These are phyloP conservation scores for Urochloa ruziziensis DNA, from an alignment of 176 grass and related monocot genomes.

Conservation along the genomic window DNA sequence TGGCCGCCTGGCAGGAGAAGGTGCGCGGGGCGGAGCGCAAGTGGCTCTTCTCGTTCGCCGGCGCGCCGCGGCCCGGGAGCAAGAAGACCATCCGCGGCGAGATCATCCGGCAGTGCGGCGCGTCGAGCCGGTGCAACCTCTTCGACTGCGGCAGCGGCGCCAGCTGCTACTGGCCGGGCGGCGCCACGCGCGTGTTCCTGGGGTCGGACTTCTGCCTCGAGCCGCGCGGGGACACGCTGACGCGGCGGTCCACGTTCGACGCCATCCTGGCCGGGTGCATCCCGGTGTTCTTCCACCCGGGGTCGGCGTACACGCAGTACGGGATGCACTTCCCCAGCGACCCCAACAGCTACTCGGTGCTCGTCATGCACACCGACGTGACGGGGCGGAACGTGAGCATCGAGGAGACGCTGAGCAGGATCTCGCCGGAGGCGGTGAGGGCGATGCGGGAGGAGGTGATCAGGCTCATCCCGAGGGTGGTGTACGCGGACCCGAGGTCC, in stretches of 20 bases:
- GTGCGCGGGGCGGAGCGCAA: slow-evolving; percentile 20
- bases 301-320: slow-evolving; percentile 71
- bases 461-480: no score
- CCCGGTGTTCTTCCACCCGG: no score
- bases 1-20: slow-evolving; percentile 42
- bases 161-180: slow-evolving; percentile 39
- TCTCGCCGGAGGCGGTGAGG: slow-evolving; percentile 34
- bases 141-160: slow-evolving; percentile 35
- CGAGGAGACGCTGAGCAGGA: slow-evolving; percentile 46
- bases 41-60: slow-evolving; percentile 66
- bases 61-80: slow-evolving; percentile 24
- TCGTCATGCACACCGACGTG: slow-evolving; percentile 37
- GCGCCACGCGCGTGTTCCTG: slow-evolving; percentile 51
- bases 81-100: slow-evolving; percentile 4
- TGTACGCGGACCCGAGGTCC: no score
- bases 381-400: slow-evolving; percentile 41
- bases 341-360: slow-evolving; percentile 42
- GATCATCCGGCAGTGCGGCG: slow-evolving; percentile 45
- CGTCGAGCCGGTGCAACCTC: slow-evolving; percentile 44
- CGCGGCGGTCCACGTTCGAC: no score
- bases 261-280: no score
- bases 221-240: slow-evolving; percentile 60
- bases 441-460: no score
- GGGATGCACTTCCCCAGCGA: slow-evolving; percentile 47
- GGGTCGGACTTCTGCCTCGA: slow-evolving; percentile 60